phyloP scores from a whole-genome alignment of 257 asterid genomes.

The Penstemon eatonii region DNA sequence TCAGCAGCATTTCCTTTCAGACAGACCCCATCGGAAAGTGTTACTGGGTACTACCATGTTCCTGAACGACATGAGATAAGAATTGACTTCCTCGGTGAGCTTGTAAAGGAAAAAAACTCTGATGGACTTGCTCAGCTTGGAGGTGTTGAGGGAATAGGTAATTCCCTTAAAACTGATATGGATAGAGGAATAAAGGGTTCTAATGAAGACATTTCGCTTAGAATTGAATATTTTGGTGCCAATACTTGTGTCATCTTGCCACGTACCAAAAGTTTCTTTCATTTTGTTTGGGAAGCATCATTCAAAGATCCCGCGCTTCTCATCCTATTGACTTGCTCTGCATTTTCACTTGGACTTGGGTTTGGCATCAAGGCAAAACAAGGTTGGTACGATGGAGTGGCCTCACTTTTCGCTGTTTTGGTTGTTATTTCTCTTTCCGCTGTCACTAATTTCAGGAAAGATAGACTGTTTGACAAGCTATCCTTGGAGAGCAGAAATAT shows the following conservation, averaged over 20 bases:
- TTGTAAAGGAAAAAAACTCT: slow-evolving; percentile 38
- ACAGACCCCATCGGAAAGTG: not conserved
- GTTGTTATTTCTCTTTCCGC: slow-evolving; percentile 13
- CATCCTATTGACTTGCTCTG: slow-evolving; percentile 31
- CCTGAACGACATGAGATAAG: not conserved
- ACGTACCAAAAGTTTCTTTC: slow-evolving; percentile 21
- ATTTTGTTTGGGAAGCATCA: slow-evolving; percentile 24
- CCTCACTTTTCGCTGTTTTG: slow-evolving; percentile 21
- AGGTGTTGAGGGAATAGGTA: slow-evolving; percentile 39
- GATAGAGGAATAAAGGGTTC: slow-evolving; percentile 33
- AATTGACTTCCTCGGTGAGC: slow-evolving; percentile 29
- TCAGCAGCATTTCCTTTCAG: not conserved
- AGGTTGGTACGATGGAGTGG: slow-evolving; percentile 29
- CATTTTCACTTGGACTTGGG: slow-evolving; percentile 32
- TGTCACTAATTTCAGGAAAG: slow-evolving; percentile 15
- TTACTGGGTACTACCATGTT: not conserved
- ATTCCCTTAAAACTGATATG: slow-evolving; percentile 25
- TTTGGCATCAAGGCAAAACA: slow-evolving; percentile 18
- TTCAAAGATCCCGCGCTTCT: slow-evolving; percentile 26
- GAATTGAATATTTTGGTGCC: slow-evolving; percentile 39
- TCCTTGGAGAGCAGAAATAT: not conserved
- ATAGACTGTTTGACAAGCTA: slow-evolving; percentile 16
- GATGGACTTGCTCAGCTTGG: slow-evolving; percentile 25
- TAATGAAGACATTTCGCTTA: slow-evolving; percentile 24
- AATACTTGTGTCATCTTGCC: slow-evolving; percentile 39